Conservation (phyloP, 192 early-diverging fungal species). For the Coemansia sp. region DNA sequence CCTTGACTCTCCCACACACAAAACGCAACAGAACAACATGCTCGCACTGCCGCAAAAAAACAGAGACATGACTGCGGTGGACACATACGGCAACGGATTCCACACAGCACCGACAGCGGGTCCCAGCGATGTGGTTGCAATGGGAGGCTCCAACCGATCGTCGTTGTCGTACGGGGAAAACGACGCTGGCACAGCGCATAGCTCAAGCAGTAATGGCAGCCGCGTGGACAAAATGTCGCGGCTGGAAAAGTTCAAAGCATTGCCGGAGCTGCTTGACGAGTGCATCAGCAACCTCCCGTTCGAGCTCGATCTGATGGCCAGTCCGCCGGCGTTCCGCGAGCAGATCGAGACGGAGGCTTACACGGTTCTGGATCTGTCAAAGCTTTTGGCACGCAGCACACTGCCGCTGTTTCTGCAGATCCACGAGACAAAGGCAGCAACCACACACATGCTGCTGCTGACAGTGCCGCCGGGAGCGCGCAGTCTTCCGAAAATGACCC, state of each 20-base stretch:
- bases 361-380: slow-evolving; percentile 46
- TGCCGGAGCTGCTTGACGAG: slow-evolving; percentile 50
- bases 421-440: slow-evolving; percentile 51
- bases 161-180: slow-evolving; percentile 24
- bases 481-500: slow-evolving; percentile 32
- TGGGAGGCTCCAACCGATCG: slow-evolving; percentile 30
- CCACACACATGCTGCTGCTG: slow-evolving; percentile 46
- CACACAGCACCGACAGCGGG: neutral
- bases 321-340: slow-evolving; percentile 50
- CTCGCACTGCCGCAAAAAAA: slow-evolving; percentile 21
- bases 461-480: slow-evolving; percentile 33
- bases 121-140: slow-evolving; percentile 4
- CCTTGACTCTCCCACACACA: neutral
- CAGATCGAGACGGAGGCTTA: slow-evolving; percentile 45
- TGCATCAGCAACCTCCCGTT: slow-evolving; percentile 40
- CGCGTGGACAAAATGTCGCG: slow-evolving; percentile 47
- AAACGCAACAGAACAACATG: slow-evolving; percentile 6
- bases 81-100: neutral
- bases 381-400: slow-evolving; percentile 40
- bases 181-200: slow-evolving; percentile 14
- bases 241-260: slow-evolving; percentile 50
- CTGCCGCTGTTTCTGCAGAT: slow-evolving; percentile 49
- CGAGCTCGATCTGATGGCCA: slow-evolving; percentile 47
- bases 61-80: neutral
- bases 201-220: slow-evolving; percentile 20